Base-by-base conservation (phyloP, 495 filamentous ascomycete species). In the Elaphomyces granulatus region DNA sequence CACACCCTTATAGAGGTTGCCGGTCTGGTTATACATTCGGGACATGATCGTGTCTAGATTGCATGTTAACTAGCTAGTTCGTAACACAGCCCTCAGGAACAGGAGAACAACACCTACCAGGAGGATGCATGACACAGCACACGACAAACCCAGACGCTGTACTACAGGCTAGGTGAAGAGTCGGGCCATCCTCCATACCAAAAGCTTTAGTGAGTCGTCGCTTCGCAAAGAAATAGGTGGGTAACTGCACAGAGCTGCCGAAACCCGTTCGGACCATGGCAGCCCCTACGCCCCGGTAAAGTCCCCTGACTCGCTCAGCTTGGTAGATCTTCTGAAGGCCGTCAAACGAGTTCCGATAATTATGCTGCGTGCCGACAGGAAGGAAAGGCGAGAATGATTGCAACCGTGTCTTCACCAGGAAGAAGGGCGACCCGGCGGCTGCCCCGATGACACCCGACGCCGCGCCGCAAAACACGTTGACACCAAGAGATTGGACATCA, bases 151-250 rank as follows among this genome's bases (percentile, higher is more conserved):
- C 90, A 46, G 85, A 94, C 3, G 75, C 82, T 2, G 90, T 77
- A 54, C 83, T 92, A 56, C 84, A 92, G 9, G 83, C 74, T 38
- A 99, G 55, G 54, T 99, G 90, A 46, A 96, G 64, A 33, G 79
- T 74, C n/a, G 85, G 75, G 3, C 90, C 88, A 44, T 99, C 92
- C 52, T 86, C 65, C 79, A 95, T 86, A 2, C 77, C 87, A 44
- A 90, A 51, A 52, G 93, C 83, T 52, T 66, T 75, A 15, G 78
- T 68, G 44, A 99, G 58, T 48, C 80, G 72, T 42, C 90, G 68
- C 70, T 99, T 99, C 0, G 87, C 90, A 54, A 96, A 90, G 68
- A 94, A 96, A 53, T 99, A 99, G 15, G 92, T 99, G 2, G 90
- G 90, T 36, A 99, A 68, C 63, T 99, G 90, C 34, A 96, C 90